A percentile compares a stretch with the other conserved stretches of the same genome.
Conservation (phyloP, 169 alveolate genomes). For the Eimeria sp. region DNA sequence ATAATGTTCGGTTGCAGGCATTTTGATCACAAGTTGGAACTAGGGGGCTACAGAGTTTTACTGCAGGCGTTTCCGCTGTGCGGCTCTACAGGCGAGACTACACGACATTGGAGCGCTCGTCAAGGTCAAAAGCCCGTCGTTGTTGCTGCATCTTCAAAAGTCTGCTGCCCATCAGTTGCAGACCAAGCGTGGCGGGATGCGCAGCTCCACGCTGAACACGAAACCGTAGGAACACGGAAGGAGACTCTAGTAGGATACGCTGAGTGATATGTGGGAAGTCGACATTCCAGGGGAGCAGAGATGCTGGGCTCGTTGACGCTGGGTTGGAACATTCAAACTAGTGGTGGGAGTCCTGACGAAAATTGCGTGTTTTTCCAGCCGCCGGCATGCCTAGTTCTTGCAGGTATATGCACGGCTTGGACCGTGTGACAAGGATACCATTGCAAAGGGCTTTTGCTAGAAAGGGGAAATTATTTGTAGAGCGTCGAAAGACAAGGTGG, state of each 20-base stretch:
- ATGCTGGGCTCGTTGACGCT: not conserved
- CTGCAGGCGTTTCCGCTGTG: not conserved
- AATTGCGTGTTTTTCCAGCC: not conserved
- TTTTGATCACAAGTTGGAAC: not conserved
- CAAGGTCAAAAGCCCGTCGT: conserved; percentile 94
- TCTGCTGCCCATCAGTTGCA: conserved; percentile 86
- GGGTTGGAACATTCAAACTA: not conserved
- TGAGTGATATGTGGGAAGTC: not conserved
- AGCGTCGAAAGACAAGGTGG: not conserved
- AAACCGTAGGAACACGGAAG: conserved; percentile 1
- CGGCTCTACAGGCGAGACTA: conserved; percentile 76
- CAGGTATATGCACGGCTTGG: not conserved
- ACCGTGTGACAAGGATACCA: not conserved
- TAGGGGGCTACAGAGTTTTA: not conserved
- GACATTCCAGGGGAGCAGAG: not conserved
- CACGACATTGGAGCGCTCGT: conserved; percentile 88
- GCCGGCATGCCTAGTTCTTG: not conserved
- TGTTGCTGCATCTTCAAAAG: conserved; percentile 92
- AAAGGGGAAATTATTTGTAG: not conserved
- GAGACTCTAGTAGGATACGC: not conserved
- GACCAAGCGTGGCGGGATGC: conserved; percentile 57
- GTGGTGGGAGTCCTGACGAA: not conserved
- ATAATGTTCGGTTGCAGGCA: not conserved
- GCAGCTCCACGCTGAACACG: conserved; percentile 26
- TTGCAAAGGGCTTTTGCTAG: not conserved